These are phyloP conservation scores for Tylopilus felleus DNA, from an alignment of 768 basidiomycete genomes.

Conservation along the genomic window DNA sequence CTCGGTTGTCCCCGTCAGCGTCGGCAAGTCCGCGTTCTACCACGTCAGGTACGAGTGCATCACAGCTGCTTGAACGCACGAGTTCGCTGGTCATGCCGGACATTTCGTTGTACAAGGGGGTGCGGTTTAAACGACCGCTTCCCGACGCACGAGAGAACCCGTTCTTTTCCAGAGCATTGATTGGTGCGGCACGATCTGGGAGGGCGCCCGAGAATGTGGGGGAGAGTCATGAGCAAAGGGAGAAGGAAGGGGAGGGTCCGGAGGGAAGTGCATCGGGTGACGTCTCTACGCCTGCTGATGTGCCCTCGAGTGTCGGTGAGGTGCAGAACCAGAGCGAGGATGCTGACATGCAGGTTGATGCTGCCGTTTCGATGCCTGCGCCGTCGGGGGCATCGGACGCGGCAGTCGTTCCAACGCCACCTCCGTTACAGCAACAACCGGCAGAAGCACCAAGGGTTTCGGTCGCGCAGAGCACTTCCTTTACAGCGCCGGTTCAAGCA, in stretches of 20 bases:
- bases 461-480: background rate
- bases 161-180: conserved; percentile 27
- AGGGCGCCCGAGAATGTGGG: background rate
- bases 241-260: background rate
- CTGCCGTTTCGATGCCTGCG: background rate
- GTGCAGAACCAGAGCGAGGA: background rate
- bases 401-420: background rate
- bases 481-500: background rate
- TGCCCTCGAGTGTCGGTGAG: background rate
- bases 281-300: background rate
- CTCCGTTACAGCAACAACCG: background rate
- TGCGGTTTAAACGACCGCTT: conserved; percentile 21
- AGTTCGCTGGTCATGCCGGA: conserved; percentile 20
- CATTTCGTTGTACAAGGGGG: conserved; percentile 20
- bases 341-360: conserved; percentile 6
- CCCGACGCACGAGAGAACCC: conserved; percentile 10
- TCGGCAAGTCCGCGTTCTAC: background rate
- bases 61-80: background rate
- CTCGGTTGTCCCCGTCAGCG: background rate
- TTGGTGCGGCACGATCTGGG: background rate
- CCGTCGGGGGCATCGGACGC: background rate
- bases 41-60: background rate
- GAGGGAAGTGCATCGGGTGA: background rate
- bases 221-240: background rate
- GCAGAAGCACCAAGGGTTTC: background rate